A percentile compares a stretch with the other conserved stretches of the same genome.
These are phyloP conservation scores for Calonectria hongkongensis DNA, from an alignment of 2,329 filamentous ascomycete genomes.

Conservation along the genomic window DNA sequence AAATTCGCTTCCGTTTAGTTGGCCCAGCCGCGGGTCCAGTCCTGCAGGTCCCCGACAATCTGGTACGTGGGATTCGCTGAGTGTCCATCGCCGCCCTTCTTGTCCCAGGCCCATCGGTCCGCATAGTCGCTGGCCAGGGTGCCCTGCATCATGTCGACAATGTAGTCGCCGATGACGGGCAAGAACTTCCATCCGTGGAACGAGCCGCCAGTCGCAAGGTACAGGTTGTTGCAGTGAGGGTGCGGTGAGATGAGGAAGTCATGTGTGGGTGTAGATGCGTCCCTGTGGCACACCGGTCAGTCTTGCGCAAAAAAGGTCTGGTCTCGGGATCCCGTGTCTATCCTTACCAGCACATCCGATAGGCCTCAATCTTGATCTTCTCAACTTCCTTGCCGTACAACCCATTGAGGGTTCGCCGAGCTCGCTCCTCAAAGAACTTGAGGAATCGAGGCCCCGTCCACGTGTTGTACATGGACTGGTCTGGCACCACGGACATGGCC, in stretches of 20 bases:
- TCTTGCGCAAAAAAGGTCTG: not conserved
- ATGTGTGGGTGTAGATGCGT: slow-evolving; percentile 77
- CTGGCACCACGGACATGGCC: slow-evolving; percentile 71
- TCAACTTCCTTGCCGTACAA: slow-evolving; percentile 65
- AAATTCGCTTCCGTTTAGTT: slow-evolving; percentile 42
- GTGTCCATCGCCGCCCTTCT: slow-evolving; percentile 63
- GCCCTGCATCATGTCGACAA: slow-evolving; percentile 69
- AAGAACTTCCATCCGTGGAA: slow-evolving; percentile 81
- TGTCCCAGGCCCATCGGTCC: slow-evolving; percentile 68
- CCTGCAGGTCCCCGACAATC: slow-evolving; percentile 63
- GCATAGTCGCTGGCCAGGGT: slow-evolving; percentile 61
- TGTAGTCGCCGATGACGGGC: slow-evolving; percentile 77
- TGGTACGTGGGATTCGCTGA: slow-evolving; percentile 66
- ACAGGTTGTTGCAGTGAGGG: slow-evolving; percentile 70
- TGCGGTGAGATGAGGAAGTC: slow-evolving; percentile 77
- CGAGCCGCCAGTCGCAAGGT: slow-evolving; percentile 77
- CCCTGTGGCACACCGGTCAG: slow-evolving; percentile 65
- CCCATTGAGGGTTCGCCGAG: slow-evolving; percentile 61
- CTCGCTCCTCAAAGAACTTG: slow-evolving; percentile 66
- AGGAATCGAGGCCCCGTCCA: slow-evolving; percentile 63
- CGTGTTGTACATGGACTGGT: slow-evolving; percentile 64
- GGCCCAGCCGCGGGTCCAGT: slow-evolving; percentile 59
- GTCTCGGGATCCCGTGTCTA: slow-evolving; percentile 9
- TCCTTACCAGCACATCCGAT: slow-evolving; percentile 68
- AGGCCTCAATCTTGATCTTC: slow-evolving; percentile 63